Percentiles rank a stretch among this genome's conserved stretches.
phyloP scores from a whole-genome alignment of 495 filamentous ascomycete species.

The Bombardia bombarda region DNA sequence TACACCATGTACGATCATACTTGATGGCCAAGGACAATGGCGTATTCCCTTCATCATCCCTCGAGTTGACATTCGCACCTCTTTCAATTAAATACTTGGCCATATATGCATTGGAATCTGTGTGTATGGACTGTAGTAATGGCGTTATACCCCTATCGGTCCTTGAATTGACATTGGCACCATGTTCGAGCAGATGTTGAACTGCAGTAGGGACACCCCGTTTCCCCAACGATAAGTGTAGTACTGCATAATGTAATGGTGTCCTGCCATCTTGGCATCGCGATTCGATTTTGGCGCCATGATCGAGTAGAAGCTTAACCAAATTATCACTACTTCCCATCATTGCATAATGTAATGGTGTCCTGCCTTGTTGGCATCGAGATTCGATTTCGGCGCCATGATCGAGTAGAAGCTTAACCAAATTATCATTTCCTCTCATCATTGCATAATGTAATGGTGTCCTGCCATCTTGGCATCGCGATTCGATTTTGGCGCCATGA shows the following conservation, averaged over 20 bases:
- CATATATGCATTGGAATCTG: too few relatives aligned
- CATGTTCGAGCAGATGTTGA: background rate
- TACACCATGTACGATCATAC: too few relatives aligned
- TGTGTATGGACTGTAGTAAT: too few relatives aligned
- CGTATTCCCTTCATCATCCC: too few relatives aligned
- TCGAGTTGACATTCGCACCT: too few relatives aligned
- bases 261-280: background rate
- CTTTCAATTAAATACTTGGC: too few relatives aligned
- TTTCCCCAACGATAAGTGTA: too few relatives aligned
- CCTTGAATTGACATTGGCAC: too few relatives aligned
- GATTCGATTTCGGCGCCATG: background rate
- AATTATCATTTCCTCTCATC: background rate
- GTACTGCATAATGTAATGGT: background rate
- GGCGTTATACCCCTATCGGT: too few relatives aligned
- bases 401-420: too few relatives aligned
- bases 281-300: background rate
- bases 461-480: background rate
- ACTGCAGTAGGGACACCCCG: background rate
- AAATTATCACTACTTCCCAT: background rate
- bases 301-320: background rate
- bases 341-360: conserved; percentile 1
- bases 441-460: background rate
- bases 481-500: background rate
- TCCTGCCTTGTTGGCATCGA: background rate
- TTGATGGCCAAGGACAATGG: too few relatives aligned